Evolutionary conservation across 1,284 basidiomycete genomes (phyloP), one percentile per base, ranked within the genome.

Genomic region (Macrocystidia cucumis): DNA sequence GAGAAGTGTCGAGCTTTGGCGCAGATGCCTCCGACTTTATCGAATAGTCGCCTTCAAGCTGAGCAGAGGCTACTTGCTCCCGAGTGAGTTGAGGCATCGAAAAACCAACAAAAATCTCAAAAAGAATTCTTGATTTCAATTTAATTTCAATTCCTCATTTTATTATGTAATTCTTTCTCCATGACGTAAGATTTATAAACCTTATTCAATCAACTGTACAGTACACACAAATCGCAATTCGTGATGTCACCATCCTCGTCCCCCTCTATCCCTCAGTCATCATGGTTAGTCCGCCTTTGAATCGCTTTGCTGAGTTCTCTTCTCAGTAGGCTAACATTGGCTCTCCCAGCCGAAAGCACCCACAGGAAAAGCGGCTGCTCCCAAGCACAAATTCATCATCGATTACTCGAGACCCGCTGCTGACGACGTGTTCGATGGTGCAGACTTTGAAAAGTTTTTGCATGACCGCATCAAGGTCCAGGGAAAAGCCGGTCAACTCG

Each of bases 361-460:
- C 52, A 52, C 81, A 54, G 68, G 74, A 66, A 91, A 91, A 67
- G 59, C 73, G 50, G 58, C 74, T 51, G 64, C 74, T 52, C 59
- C 74, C 40, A 88, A 85, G 67, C 86, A 91, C 75, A 95, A 91
- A 67, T 96, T 92, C 68, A 71, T 84, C 60, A 78, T 97, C 60
- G 91, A 96, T 78, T 95, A 89, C 74, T 88, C 89, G 35, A 88
- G 87, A 55, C 93, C 93, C 44, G 91, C 89, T 38, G 67, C 73
- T 45, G 91, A 95, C 62, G 81, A 81, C 54, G 87, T 95, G 58
- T 91, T 96, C 55, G 91, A 95, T 55, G 83, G 84, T 44, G 87
- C 85, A 42, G 83, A 84, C 51, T 93, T 90, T 63, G 62, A 65
- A 40, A 65, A 65, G 40, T 96, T 84, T 73, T 73, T 96, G 40